Base-by-base conservation (phyloP, 345 rosid genomes). In the Noccaea bulbosa region DNA sequence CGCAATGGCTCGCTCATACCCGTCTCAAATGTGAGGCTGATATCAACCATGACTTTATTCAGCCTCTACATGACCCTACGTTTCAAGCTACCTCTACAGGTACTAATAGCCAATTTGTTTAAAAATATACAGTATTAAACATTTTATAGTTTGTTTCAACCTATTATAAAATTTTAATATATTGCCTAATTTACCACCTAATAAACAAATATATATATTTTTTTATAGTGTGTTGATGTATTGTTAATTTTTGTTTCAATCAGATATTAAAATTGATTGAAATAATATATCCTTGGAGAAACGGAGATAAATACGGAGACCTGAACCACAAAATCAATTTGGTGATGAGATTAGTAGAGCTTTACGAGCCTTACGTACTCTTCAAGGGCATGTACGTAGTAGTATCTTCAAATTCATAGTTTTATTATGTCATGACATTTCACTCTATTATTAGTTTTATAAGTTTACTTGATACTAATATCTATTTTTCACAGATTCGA, bases 361-460 rank as follows among this genome's bases (percentile, higher is more conserved):
- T 94, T 32, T 94, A 94, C 78, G 69, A 85, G 69, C 95, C 99
- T 11, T 94, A 94, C 71, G 82, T 88, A 68, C 93, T 91, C 89
- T 94, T 90, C 85, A 38, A 69, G 46, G 98, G 86, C 79, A 74
- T 88, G 98, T 93, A 88, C 6, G 97, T 85, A 14, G 41, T 41
- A 3, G 41, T 17, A 17, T 1, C 30, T 27, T 51, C 34, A 27
- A 11, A 8, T 10, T 43, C 7, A 11, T 53, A 14, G 0, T 32
- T 62, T 56, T 40, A 0, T 56, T 40, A 0, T 46, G 8, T 37
- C 30, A 0, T 38, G 4, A 7, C 14, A 27, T 14, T 16, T 3
- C 24, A 24, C 5, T 17, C 44, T 22, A 14, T 4, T 20, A 27
- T 46, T 2, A 37, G 20, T 41, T 30, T 48, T 5, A 7, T 2